A percentile compares a stretch with the other conserved stretches of the same genome.
Conservation (phyloP, 768 basidiomycete species). For the Leccinum uliginosum region DNA sequence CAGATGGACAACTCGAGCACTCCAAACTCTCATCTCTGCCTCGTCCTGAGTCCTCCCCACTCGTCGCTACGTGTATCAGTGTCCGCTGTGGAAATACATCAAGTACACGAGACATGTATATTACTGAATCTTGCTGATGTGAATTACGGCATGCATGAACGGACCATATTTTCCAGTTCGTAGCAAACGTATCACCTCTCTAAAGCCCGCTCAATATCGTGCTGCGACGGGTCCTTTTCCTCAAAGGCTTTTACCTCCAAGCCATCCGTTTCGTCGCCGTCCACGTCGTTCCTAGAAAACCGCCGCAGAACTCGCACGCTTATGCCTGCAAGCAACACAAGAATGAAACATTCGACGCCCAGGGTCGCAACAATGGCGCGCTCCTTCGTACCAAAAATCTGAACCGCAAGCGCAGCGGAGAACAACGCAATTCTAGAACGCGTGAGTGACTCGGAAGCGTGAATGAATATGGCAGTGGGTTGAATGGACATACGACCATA, state of each 20-base stretch:
- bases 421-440: slow-evolving; percentile 8
- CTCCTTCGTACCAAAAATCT: slow-evolving; percentile 7
- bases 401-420: not conserved
- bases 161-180: not conserved
- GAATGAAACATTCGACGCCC: slow-evolving; percentile 4
- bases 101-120: not conserved
- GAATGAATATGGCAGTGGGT: not conserved
- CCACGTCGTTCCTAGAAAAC: not conserved
- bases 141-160: not conserved
- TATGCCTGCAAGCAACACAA: not conserved
- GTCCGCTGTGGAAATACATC: not conserved
- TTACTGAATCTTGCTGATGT: not conserved
- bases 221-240: not conserved
- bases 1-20: too few relatives aligned
- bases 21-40: too few relatives aligned
- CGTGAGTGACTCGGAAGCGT: not conserved
- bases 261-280: not conserved
- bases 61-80: not conserved
- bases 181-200: not conserved
- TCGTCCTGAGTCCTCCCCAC: too few relatives aligned
- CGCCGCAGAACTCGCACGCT: not conserved
- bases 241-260: not conserved
- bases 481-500: slow-evolving; percentile 13
- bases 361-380: not conserved
- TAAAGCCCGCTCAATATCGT: not conserved